Evolutionary conservation across 2,329 filamentous ascomycete genomes (phyloP).

Genomic region (Cladophialophora exuberans): DNA sequence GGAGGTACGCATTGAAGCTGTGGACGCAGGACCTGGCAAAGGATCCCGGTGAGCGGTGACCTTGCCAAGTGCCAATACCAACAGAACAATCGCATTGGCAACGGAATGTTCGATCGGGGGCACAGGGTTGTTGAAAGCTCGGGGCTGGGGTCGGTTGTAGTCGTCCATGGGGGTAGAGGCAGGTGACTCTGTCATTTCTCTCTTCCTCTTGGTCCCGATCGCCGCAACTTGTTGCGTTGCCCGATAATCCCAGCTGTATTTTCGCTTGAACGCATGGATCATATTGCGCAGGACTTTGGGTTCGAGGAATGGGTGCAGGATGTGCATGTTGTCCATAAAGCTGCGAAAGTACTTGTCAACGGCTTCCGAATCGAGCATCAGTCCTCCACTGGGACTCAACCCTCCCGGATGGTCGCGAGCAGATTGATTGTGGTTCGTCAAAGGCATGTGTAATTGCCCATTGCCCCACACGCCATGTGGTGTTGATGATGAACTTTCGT

Average conservation of each 20-base stretch:
- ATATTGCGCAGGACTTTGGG: slow-evolving; percentile 55
- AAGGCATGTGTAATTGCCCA: slow-evolving; percentile 42
- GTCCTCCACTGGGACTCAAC: slow-evolving; percentile 52
- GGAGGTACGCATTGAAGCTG: slow-evolving; percentile 36
- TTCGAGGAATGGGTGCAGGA: slow-evolving; percentile 67
- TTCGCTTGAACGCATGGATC: slow-evolving; percentile 55
- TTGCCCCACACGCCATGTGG: slow-evolving; percentile 57
- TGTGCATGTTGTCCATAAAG: slow-evolving; percentile 64
- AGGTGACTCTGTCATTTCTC: slow-evolving; percentile 30
- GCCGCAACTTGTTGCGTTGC: slow-evolving; percentile 15
- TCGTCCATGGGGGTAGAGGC: slow-evolving; percentile 24
- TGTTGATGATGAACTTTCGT: slow-evolving; percentile 41
- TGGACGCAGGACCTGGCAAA: slow-evolving; percentile 52
- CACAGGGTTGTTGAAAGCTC: slow-evolving; percentile 16
- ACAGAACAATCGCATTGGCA: slow-evolving; percentile 77
- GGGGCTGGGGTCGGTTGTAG: slow-evolving; percentile 30
- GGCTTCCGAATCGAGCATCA: slow-evolving; percentile 58
- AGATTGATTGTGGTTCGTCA: slow-evolving; percentile 27
- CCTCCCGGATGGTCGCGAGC: slow-evolving; percentile 48
- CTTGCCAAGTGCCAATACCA: slow-evolving; percentile 84
- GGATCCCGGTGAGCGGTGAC: slow-evolving; percentile 65
- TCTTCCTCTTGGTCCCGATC: slow-evolving; percentile 32
- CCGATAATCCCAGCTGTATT: slow-evolving; percentile 45
- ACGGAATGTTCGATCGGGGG: slow-evolving; percentile 61
- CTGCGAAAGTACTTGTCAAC: slow-evolving; percentile 56